Evolutionary conservation across 176 grass and related monocot species (phyloP).

Genomic region (Oryza brachyantha): DNA sequence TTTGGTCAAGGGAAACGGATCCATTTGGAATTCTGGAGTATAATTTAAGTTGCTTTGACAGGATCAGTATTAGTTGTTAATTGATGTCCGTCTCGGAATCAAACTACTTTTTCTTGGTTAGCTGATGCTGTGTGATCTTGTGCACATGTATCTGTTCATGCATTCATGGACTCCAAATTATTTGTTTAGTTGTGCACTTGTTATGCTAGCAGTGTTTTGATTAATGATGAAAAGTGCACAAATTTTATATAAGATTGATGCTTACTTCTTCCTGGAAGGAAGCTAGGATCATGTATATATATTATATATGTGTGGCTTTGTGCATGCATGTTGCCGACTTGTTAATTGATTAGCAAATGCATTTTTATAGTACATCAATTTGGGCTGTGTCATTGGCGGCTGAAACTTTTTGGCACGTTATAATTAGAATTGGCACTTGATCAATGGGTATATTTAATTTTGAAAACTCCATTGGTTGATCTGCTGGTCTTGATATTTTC

Average conservation of each 20-base stretch:
- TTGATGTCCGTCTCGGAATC: not conserved
- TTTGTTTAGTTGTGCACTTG: not conserved
- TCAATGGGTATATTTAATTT: not conserved
- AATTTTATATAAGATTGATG: not conserved
- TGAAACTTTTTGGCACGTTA: conserved; percentile 21
- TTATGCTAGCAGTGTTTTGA: not conserved
- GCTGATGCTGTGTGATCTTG: not conserved
- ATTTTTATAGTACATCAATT: not conserved
- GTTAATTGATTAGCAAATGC: not conserved
- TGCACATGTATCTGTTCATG: not conserved
- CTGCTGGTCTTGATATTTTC: not conserved
- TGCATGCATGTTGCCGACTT: not conserved
- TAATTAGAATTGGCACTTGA: not conserved
- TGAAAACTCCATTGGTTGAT: not conserved
- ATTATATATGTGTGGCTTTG: not conserved
- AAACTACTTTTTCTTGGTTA: not conserved
- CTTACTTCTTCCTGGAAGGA: not conserved
- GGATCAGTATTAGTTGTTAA: not conserved
- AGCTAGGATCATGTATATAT: not conserved
- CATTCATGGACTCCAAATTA: not conserved
- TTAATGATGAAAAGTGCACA: not conserved
- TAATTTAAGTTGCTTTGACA: not conserved
- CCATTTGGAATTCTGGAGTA: not conserved
- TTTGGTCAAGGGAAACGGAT: not conserved
- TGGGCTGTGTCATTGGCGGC: conserved; percentile 2